Percentiles rank a stretch among this genome's conserved stretches.
Evolutionary conservation across 495 filamentous ascomycete genomes (phyloP).

Genomic region (Penicillium fimorum): DNA sequence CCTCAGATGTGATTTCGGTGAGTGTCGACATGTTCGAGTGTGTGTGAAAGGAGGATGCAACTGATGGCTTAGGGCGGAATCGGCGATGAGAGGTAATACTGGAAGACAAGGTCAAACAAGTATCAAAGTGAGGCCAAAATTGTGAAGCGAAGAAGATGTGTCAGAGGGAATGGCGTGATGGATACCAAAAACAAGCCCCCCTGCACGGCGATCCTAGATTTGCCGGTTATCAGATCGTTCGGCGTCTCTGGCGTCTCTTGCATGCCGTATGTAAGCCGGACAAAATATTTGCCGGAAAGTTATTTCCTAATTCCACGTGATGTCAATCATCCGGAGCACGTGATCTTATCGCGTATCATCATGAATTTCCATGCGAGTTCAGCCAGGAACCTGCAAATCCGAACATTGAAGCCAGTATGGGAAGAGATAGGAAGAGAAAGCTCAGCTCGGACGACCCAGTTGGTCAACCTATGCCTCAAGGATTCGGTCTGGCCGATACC

Average conservation of each 20-base stretch:
- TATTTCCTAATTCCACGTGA: background rate
- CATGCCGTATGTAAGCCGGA: background rate
- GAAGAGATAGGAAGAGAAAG: slow-evolving; percentile 36
- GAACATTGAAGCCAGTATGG: slow-evolving; percentile 17
- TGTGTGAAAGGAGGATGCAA: slow-evolving; percentile 12
- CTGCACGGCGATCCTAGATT: slow-evolving; percentile 26
- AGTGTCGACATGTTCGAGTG: slow-evolving; percentile 63
- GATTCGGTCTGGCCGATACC: slow-evolving; percentile 35
- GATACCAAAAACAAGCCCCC: slow-evolving; percentile 1
- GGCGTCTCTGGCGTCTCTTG: background rate
- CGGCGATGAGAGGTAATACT: background rate
- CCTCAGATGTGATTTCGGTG: slow-evolving; percentile 66
- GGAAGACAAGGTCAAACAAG: background rate
- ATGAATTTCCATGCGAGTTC: slow-evolving; percentile 8
- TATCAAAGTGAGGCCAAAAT: background rate
- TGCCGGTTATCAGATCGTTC: slow-evolving; percentile 32
- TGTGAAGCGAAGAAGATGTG: background rate
- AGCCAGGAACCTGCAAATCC: background rate
- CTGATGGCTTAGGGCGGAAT: slow-evolving; percentile 1
- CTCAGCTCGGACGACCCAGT: slow-evolving; percentile 31
- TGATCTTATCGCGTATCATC: slow-evolving; percentile 19
- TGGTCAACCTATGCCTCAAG: slow-evolving; percentile 13
- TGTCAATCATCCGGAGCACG: background rate
- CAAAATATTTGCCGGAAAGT: background rate
- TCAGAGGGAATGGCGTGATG: slow-evolving; percentile 26